Evolutionary conservation across 169 alveolate species (phyloP), one percentile per base, ranked within the genome.

Genomic region (Amoebophrya sp.): DNA sequence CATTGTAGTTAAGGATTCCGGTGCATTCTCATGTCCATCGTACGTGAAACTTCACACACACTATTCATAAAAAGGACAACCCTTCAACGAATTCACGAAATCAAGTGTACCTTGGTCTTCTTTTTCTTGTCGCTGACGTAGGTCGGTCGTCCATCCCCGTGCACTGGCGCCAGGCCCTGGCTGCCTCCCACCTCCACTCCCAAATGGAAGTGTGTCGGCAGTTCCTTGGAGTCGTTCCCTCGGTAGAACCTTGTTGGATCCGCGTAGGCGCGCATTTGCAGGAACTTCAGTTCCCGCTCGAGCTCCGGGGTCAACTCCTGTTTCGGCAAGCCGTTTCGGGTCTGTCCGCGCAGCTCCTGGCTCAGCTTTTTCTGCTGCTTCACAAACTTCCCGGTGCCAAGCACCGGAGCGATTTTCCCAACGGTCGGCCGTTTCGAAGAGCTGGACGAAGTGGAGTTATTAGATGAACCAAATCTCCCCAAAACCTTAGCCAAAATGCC

Each of bases 301-400:
- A 77, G 38, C 88, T 77, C 88, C 12, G 88, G 88, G 39, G 88
- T 77, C 39, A 77, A 25, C 33, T 77, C 88, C 88, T 77, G 88
- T 29, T 77, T 77, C 38, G 88, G 88, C 88, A 77, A 29, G 39
- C 88, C 88, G 35, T 47, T 47, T 18, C 66, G 66, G 29, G 18
- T 18, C 7, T 12, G 66, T 7, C 66, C 18, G 66, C 66, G 66
- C 66, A 18, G 29, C 7, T 47, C 29, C 18, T 7, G 29, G 29
- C 18, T 7, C 7, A 18, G 29, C 66, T 18, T 7, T 18, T 47
- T 47, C 66, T 47, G 66, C 66, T 47, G 66, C 66, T 47, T 47
- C 18, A 7, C 18, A 7, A 12, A 7, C 66, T 7, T 18, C 7
- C 7, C 7, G 66, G 66, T 12, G 29, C 66, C 66, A 12, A 18